Conservation (phyloP, 371 early-diverging fungal genomes). For the Phascolomyces articulosus region DNA sequence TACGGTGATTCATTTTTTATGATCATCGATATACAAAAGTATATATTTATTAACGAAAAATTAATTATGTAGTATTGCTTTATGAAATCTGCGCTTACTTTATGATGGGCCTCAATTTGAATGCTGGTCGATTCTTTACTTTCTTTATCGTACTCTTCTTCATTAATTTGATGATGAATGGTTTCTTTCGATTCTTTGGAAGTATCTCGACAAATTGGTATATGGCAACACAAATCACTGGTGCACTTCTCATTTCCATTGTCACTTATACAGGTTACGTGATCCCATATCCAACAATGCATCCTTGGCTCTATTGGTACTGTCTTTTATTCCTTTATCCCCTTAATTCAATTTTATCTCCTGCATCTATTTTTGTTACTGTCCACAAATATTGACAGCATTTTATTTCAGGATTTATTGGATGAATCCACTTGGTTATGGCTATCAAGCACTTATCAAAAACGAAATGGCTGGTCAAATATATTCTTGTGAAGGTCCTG, state of each 20-base stretch:
- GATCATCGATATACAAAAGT: no score
- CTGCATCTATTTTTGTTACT: background rate
- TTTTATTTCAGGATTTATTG: slow-evolving; percentile 69
- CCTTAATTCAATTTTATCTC: no score
- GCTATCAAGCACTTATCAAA: slow-evolving; percentile 68
- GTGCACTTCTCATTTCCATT: slow-evolving; percentile 46
- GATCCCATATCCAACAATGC: slow-evolving; percentile 27
- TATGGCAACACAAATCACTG: slow-evolving; percentile 49
- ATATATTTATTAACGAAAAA: background rate
- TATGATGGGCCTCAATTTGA: slow-evolving; percentile 49
- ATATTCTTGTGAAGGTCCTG: slow-evolving; percentile 52
- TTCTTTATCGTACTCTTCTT: slow-evolving; percentile 43
- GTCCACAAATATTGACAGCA: background rate
- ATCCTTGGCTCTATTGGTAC: slow-evolving; percentile 63
- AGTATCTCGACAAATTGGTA: slow-evolving; percentile 47
- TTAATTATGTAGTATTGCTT: slow-evolving; percentile 11
- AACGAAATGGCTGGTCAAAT: slow-evolving; percentile 72
- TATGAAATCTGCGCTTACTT: slow-evolving; percentile 45
- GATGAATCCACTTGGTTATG: slow-evolving; percentile 75
- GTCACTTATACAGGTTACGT: slow-evolving; percentile 62
- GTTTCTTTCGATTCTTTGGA: slow-evolving; percentile 55
- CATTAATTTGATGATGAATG: slow-evolving; percentile 44
- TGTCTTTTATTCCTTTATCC: background rate
- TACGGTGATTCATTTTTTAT: no score
- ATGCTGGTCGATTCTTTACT: slow-evolving; percentile 50